These are phyloP conservation scores for Auricularia auricula-judae DNA, from an alignment of 768 basidiomycete species.

Conservation along the genomic window DNA sequence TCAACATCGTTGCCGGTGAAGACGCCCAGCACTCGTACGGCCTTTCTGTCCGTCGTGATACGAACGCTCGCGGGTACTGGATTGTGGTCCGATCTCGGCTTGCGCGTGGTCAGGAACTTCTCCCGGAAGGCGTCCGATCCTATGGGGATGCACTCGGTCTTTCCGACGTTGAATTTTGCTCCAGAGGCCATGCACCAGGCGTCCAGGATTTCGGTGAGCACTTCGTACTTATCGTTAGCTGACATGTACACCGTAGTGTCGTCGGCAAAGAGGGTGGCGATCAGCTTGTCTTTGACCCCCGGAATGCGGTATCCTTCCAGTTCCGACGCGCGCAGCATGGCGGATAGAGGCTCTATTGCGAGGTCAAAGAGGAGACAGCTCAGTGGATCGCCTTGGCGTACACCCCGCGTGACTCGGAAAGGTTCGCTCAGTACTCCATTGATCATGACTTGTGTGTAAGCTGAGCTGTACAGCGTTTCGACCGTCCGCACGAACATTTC, in stretches of 20 bases:
- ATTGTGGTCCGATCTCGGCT: neutral
- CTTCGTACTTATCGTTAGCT: conserved; percentile 16
- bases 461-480: conserved; percentile 18
- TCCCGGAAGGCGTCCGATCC: conserved; percentile 15
- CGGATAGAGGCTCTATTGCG: conserved; percentile 29
- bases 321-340: conserved; percentile 18
- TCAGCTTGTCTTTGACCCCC: conserved; percentile 4
- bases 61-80: conserved; percentile 12
- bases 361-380: conserved; percentile 30
- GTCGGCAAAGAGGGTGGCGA: conserved; percentile 24
- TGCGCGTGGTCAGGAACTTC: neutral
- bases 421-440: conserved; percentile 20
- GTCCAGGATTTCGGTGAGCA: conserved; percentile 18
- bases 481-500: conserved; percentile 15
- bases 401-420: conserved; percentile 21
- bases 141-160: conserved; percentile 29
- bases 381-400: conserved; percentile 28
- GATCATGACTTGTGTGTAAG: conserved; percentile 21
- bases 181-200: conserved; percentile 30
- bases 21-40: conserved; percentile 22
- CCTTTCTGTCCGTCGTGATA: conserved; percentile 19
- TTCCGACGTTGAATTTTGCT: conserved; percentile 31
- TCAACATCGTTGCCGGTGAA: conserved; percentile 21
- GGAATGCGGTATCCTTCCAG: conserved; percentile 14
- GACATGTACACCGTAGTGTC: conserved; percentile 29